Percentiles rank a stretch among this genome's conserved stretches.
These are phyloP conservation scores for Byssothecium circinans DNA, from an alignment of 2,329 filamentous ascomycete genomes.

Conservation along the genomic window DNA sequence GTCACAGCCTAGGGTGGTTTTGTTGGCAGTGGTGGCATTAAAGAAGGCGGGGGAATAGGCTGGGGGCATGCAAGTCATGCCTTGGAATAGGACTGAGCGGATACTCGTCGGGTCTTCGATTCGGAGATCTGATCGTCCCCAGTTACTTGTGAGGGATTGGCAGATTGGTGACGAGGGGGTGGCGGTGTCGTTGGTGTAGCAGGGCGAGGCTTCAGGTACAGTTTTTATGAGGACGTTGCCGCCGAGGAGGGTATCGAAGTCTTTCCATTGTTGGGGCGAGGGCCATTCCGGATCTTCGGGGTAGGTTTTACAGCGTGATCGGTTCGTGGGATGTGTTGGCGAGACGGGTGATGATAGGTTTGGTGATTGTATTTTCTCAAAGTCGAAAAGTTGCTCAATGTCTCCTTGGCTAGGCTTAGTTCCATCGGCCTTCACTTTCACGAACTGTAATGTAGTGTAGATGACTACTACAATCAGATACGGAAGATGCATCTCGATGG, in stretches of 20 bases:
- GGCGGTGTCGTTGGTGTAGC: slow-evolving; percentile 21
- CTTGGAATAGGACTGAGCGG: slow-evolving; percentile 29
- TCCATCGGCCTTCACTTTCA: not conserved
- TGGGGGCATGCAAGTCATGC: slow-evolving; percentile 25
- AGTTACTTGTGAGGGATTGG: slow-evolving; percentile 11
- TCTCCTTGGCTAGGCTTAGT: no score
- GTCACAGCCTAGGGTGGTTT: slow-evolving; percentile 10
- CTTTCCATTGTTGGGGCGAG: slow-evolving; percentile 13
- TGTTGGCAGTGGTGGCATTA: not conserved
- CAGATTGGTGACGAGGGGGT: slow-evolving; percentile 17
- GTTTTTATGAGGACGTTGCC: slow-evolving; percentile 22
- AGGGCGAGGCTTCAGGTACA: slow-evolving; percentile 23
- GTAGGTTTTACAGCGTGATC: slow-evolving; percentile 20
- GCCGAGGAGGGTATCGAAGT: slow-evolving; percentile 19
- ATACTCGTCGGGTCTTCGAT: slow-evolving; percentile 24
- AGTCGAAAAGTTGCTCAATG: not conserved
- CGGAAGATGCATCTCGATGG: not conserved
- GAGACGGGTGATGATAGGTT: not conserved
- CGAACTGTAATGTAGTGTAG: not conserved
- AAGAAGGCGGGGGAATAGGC: slow-evolving; percentile 5
- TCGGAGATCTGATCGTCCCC: slow-evolving; percentile 14
- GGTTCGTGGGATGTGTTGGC: no score
- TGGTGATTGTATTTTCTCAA: not conserved
- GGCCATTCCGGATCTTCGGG: slow-evolving; percentile 26
- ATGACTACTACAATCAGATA: not conserved